Evolutionary conservation across 345 rosid species (phyloP).

Genomic region (Murraya koenigii): DNA sequence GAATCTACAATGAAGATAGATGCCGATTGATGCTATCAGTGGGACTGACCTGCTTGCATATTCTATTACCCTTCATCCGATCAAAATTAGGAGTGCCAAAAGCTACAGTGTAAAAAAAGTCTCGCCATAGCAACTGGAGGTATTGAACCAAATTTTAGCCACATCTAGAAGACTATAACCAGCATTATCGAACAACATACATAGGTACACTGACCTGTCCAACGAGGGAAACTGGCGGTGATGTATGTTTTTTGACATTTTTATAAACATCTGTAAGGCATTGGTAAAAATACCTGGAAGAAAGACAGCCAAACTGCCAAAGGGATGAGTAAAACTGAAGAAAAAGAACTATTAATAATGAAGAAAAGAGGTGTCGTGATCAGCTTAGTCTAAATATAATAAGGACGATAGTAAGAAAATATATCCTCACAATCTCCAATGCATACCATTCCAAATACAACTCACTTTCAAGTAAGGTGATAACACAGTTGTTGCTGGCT

Average conservation of each 20-base stretch:
- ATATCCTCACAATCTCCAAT: neutral
- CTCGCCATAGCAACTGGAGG: conserved; percentile 81
- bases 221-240: conserved; percentile 91
- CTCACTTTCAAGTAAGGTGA: conserved; percentile 96
- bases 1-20: neutral
- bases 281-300: conserved; percentile 92
- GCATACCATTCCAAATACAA: conserved; percentile 6
- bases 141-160: conserved; percentile 19
- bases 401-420: neutral
- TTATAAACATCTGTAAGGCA: conserved; percentile 64
- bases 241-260: conserved; percentile 61
- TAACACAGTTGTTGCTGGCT: conserved; percentile 84
- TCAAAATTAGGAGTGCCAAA: conserved; percentile 87
- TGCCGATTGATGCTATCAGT: neutral
- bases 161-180: neutral
- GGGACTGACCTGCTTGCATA: conserved; percentile 81
- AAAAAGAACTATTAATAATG: neutral
- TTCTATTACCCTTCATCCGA: conserved; percentile 70
- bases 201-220: conserved; percentile 66
- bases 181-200: neutral
- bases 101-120: conserved; percentile 87
- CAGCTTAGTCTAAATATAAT: conserved; percentile 1
- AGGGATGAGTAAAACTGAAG: conserved; percentile 17
- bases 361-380: neutral
- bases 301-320: conserved; percentile 94